These are phyloP conservation scores for Rhodamnia rubescens DNA, from an alignment of 345 rosid species.

Conservation along the genomic window DNA sequence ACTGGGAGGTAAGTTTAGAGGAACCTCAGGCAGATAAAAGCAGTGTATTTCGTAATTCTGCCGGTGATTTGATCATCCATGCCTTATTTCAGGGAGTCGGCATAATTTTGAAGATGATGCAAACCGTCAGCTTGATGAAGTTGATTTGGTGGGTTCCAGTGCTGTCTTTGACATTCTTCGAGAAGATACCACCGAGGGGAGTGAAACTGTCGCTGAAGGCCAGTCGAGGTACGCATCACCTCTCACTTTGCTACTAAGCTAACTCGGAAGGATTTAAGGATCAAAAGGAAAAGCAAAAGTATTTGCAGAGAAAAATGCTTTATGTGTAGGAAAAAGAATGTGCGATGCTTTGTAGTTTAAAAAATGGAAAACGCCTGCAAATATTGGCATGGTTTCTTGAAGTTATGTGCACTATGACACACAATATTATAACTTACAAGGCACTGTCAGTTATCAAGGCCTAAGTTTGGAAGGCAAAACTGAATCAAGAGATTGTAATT, in stretches of 20 bases:
- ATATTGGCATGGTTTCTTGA: neutral
- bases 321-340: neutral
- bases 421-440: neutral
- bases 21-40: neutral
- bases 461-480: neutral
- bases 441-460: neutral
- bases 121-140: neutral
- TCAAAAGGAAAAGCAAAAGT: neutral
- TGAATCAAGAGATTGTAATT: neutral
- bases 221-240: neutral
- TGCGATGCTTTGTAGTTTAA: neutral
- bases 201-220: neutral
- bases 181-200: constrained; percentile 14
- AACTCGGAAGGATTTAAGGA: neutral
- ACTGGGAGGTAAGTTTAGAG: constrained; percentile 12
- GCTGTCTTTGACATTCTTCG: constrained; percentile 24
- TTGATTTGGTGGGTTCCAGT: constrained; percentile 22
- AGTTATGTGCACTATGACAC: neutral
- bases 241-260: neutral
- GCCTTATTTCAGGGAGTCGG: constrained; percentile 18
- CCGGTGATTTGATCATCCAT: neutral
- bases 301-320: neutral
- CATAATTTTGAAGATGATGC: constrained; percentile 7
- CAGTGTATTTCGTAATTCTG: neutral
- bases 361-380: neutral